phyloP scores from a whole-genome alignment of 306 rosid species.

The Malus asiatica region DNA sequence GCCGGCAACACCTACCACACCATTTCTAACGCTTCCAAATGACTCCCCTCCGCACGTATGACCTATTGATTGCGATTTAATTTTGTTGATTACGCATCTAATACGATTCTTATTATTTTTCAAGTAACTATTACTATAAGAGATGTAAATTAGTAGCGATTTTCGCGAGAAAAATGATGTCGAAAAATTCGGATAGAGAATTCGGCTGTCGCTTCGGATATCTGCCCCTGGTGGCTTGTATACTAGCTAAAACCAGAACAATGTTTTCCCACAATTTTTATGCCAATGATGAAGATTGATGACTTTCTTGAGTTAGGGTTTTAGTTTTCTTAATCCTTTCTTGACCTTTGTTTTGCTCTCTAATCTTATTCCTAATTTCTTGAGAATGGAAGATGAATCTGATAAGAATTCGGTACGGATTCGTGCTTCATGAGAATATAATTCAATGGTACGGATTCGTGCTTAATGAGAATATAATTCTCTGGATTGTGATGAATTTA shows the following conservation, averaged over 20 bases:
- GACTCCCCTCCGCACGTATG: background rate
- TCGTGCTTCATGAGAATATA: background rate
- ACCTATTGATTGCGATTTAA: constrained; percentile 28
- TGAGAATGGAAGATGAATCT: background rate
- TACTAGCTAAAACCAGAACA: background rate
- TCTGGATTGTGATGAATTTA: background rate
- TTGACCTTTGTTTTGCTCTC: background rate
- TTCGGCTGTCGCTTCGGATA: constrained; percentile 25
- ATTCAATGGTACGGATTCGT: background rate
- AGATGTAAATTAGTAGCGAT: constrained; percentile 56
- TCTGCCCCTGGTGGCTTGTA: constrained; percentile 15
- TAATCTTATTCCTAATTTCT: background rate
- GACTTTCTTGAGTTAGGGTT: background rate
- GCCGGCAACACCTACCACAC: constrained; percentile 11
- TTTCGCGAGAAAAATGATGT: constrained; percentile 32
- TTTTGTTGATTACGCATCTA: constrained; percentile 28
- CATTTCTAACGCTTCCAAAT: background rate
- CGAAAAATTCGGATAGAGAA: constrained; percentile 14
- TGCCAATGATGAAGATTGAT: background rate
- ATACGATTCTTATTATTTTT: constrained; percentile 34
- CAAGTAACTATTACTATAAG: constrained; percentile 22
- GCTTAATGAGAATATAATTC: background rate
- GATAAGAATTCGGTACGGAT: background rate
- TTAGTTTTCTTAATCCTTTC: background rate
- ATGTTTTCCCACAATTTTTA: background rate